Conservation (phyloP, 306 rosid species). For the Adenanthera pavonina region DNA sequence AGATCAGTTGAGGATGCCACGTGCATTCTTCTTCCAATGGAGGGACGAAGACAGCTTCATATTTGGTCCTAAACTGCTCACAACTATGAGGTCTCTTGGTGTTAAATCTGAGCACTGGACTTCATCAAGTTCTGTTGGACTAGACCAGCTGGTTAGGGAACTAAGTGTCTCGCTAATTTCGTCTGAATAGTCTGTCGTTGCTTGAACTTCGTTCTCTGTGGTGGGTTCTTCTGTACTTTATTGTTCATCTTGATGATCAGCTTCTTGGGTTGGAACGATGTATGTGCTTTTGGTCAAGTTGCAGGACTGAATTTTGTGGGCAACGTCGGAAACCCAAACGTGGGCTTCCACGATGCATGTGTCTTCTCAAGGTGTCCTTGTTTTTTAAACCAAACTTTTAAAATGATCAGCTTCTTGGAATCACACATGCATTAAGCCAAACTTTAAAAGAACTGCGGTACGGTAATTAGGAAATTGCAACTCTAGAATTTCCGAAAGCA, state of each 20-base stretch:
- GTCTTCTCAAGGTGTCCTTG: slow-evolving; percentile 77
- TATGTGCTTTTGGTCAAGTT: neutral
- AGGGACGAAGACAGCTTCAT: slow-evolving; percentile 36
- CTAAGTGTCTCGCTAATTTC: slow-evolving; percentile 21
- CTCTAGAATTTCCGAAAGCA: neutral
- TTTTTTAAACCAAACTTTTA: neutral
- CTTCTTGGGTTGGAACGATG: neutral
- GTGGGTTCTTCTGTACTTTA: slow-evolving; percentile 3
- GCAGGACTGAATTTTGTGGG: slow-evolving; percentile 11
- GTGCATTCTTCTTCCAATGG: slow-evolving; percentile 43
- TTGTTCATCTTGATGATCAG: neutral
- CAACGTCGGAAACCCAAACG: slow-evolving; percentile 52
- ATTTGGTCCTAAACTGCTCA: slow-evolving; percentile 27
- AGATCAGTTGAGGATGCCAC: slow-evolving; percentile 44
- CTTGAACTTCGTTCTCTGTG: slow-evolving; percentile 23
- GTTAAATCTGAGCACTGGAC: slow-evolving; percentile 28
- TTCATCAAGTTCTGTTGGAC: slow-evolving; percentile 31
- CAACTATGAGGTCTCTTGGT: slow-evolving; percentile 40
- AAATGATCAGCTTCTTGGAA: too few relatives aligned
- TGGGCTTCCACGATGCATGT: slow-evolving; percentile 84
- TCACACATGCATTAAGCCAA: neutral
- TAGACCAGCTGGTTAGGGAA: slow-evolving; percentile 26
- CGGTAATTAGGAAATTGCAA: neutral
- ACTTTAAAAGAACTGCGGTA: neutral
- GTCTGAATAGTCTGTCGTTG: slow-evolving; percentile 28